phyloP scores from a whole-genome alignment of 2,329 filamentous ascomycete species.

The Colletotrichum sp. region DNA sequence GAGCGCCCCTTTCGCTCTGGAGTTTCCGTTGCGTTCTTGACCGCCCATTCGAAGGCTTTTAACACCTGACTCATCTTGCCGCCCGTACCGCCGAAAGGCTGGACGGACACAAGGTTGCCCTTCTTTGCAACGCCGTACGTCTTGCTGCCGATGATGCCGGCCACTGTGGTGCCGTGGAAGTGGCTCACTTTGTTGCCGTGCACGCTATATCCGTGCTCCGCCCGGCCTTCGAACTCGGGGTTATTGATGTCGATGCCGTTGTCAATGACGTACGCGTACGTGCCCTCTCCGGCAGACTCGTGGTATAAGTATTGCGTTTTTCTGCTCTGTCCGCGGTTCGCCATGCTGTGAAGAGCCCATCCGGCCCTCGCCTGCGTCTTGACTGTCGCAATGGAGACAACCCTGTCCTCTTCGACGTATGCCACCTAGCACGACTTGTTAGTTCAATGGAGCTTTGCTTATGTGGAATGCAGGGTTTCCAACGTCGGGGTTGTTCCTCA shows the following conservation, averaged over 20 bases:
- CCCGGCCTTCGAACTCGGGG: slow-evolving; percentile 37
- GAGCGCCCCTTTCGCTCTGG: slow-evolving; percentile 31
- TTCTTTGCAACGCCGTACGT: slow-evolving; percentile 48
- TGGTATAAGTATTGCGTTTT: slow-evolving; percentile 36
- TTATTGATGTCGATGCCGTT: slow-evolving; percentile 36
- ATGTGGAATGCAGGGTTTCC: background rate
- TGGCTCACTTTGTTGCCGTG: slow-evolving; percentile 30
- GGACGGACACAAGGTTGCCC: slow-evolving; percentile 45
- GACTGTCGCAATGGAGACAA: slow-evolving; percentile 3
- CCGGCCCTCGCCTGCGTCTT: slow-evolving; percentile 37
- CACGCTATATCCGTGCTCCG: slow-evolving; percentile 19
- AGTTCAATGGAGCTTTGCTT: background rate
- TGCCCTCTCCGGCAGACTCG: slow-evolving; percentile 34
- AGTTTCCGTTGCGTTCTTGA: slow-evolving; percentile 32
- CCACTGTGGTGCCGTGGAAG: slow-evolving; percentile 46
- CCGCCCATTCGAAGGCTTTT: slow-evolving; percentile 36
- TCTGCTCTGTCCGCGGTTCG: slow-evolving; percentile 26
- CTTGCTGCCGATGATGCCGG: slow-evolving; percentile 39
- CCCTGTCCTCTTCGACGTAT: slow-evolving; percentile 2
- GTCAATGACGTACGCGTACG: slow-evolving; percentile 46
- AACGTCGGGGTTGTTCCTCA: slow-evolving; percentile 39
- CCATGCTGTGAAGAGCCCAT: slow-evolving; percentile 52
- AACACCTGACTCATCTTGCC: slow-evolving; percentile 34
- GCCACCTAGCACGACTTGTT: background rate
- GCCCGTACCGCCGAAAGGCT: slow-evolving; percentile 42